Percentiles rank a stretch among this genome's conserved stretches.
Conservation (phyloP, 2,329 filamentous ascomycete species). For the Epichloe bromicola region DNA sequence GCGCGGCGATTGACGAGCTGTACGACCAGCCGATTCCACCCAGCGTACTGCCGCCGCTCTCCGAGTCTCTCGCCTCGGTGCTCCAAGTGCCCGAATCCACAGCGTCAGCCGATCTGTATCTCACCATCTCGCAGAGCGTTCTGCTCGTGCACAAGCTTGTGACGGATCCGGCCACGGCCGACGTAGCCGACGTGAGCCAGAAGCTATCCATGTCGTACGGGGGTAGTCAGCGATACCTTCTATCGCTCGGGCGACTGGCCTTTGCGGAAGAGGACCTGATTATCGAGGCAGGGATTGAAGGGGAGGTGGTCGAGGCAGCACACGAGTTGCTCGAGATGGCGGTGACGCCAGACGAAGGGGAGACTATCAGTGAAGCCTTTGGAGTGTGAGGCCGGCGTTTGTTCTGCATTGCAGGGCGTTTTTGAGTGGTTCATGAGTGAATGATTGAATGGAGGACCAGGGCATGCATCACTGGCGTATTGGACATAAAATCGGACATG, state of each 20-base stretch:
- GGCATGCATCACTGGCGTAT: too few species aligned
- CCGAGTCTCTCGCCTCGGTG: conserved; percentile 4
- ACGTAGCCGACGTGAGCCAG: conserved; percentile 47
- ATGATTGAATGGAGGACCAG: too few species aligned
- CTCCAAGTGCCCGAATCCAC: conserved; percentile 8
- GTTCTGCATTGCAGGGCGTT: background rate
- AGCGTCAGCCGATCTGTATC: conserved; percentile 22
- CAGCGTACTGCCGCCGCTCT: conserved; percentile 22
- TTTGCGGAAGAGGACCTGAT: conserved; percentile 70
- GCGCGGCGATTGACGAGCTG: conserved; percentile 57
- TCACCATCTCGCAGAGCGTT: conserved; percentile 35
- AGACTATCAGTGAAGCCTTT: conserved; percentile 30
- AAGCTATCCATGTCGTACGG: conserved; percentile 60
- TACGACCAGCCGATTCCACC: conserved; percentile 42
- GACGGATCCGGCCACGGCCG: conserved; percentile 32
- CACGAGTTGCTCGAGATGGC: conserved; percentile 69
- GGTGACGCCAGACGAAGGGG: conserved; percentile 60
- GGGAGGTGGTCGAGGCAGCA: conserved; percentile 68
- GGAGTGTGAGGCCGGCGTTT: conserved; percentile 14
- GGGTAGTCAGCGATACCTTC: conserved; percentile 68
- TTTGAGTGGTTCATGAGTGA: background rate
- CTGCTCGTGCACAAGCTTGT: conserved; percentile 39
- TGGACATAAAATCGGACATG: too few species aligned
- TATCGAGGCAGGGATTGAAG: conserved; percentile 62
- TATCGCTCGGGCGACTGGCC: conserved; percentile 70